These are phyloP conservation scores for Anacardium occidentale DNA, from an alignment of 345 rosid genomes.

Conservation along the genomic window DNA sequence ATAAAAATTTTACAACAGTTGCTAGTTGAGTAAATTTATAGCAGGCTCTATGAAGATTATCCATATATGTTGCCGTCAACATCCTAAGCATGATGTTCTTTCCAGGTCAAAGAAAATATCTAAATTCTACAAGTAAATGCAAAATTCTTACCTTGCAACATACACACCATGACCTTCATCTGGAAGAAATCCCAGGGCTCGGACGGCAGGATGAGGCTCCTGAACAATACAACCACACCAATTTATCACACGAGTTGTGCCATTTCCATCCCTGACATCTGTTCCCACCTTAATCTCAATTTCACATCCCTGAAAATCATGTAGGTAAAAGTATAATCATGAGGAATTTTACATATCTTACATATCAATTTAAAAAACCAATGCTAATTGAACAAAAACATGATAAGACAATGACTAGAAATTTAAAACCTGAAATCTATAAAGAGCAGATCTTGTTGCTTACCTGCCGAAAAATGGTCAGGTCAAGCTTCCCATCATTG, in stretches of 20 bases:
- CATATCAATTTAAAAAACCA: background rate
- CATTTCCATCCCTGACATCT: constrained; percentile 86
- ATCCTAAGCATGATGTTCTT: background rate
- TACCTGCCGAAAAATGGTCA: constrained; percentile 87
- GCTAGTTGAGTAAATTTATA: background rate
- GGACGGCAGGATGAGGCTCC: constrained; percentile 88
- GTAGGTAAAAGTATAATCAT: constrained; percentile 14
- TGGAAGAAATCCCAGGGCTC: constrained; percentile 98
- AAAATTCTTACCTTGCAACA: constrained; percentile 58
- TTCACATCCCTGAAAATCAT: constrained; percentile 64
- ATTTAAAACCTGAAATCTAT: background rate
- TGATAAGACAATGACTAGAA: background rate
- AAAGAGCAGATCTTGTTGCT: constrained; percentile 16
- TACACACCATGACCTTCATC: constrained; percentile 97
- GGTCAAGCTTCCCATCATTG: constrained; percentile 55
- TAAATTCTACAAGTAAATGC: background rate
- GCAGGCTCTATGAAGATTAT: background rate
- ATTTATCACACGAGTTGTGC: constrained; percentile 72
- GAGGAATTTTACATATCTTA: background rate
- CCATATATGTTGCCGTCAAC: background rate
- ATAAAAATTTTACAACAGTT: too few relatives aligned
- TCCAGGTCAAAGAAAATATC: background rate
- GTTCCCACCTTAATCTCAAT: constrained; percentile 79
- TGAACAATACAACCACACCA: constrained; percentile 97
- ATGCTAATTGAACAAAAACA: background rate